Conservation (phyloP, 768 basidiomycete genomes). For the Auriscalpium orientale region DNA sequence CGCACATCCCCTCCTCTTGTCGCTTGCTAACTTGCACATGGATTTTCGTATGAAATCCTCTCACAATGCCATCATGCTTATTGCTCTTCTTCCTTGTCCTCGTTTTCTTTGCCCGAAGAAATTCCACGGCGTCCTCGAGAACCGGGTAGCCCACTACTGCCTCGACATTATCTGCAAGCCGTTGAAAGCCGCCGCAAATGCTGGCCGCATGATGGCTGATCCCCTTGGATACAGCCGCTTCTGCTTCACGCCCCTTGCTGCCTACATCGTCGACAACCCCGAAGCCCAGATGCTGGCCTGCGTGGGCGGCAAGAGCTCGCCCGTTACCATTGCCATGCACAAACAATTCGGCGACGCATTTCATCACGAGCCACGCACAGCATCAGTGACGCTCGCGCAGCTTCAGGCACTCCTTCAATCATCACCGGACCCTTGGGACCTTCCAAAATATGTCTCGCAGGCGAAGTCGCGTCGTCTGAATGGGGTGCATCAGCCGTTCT, state of each 20-base stretch:
- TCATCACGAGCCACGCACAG: not conserved
- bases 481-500: not conserved
- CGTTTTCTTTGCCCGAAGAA: not conserved
- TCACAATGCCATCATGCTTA: not conserved
- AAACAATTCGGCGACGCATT: constrained; percentile 1
- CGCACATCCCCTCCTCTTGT: constrained; percentile 8
- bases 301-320: not conserved
- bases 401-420: not conserved
- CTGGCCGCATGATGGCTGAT: not conserved
- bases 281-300: not conserved
- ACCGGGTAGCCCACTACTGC: no score
- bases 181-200: no score
- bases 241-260: not conserved
- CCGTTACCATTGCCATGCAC: not conserved
- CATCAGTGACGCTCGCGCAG: not conserved
- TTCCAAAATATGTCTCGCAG: not conserved
- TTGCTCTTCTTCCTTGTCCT: not conserved
- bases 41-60: not conserved
- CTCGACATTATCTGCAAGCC: no score
- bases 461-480: not conserved
- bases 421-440: not conserved
- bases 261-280: not conserved
- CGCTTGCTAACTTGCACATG: constrained; percentile 10
- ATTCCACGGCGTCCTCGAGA: no score
- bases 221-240: not conserved